Conservation (phyloP, 1,284 basidiomycete genomes). For the Ganoderma leucocontextum region DNA sequence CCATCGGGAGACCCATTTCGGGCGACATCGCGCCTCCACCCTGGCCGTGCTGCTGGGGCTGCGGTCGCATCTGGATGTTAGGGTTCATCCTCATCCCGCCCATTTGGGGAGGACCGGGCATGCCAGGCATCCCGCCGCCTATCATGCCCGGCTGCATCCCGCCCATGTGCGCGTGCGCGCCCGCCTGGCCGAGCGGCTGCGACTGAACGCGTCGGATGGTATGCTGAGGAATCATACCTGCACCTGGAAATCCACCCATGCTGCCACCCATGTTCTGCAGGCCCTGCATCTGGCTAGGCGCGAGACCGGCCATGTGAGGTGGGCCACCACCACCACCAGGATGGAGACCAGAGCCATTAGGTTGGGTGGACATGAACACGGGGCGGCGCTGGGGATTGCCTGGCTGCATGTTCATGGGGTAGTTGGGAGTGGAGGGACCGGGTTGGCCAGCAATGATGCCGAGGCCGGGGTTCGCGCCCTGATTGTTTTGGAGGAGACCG, state of each 20-base stretch:
- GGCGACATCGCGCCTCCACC: conserved; percentile 49
- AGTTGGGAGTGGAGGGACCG: conserved; percentile 30
- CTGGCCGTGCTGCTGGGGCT: conserved; percentile 32
- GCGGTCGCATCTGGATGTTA: conserved; percentile 38
- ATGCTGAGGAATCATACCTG: conserved; percentile 46
- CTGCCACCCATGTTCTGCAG: conserved; percentile 14
- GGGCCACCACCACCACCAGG: conserved; percentile 45
- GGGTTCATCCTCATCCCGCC: conserved; percentile 34
- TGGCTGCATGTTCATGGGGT: conserved; percentile 34
- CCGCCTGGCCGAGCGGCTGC: conserved; percentile 53
- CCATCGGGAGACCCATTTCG: conserved; percentile 49
- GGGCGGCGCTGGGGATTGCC: conserved; percentile 34
- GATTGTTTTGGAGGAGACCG: conserved; percentile 49
- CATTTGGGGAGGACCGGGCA: conserved; percentile 39
- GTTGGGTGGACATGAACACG: conserved; percentile 44
- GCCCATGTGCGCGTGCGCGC: conserved; percentile 43
- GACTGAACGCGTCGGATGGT: conserved; percentile 59
- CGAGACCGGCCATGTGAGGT: conserved; percentile 50
- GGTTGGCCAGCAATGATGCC: conserved; percentile 44
- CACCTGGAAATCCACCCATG: conserved; percentile 48
- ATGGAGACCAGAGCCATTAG: conserved; percentile 44
- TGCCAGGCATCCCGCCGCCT: conserved; percentile 29
- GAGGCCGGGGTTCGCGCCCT: conserved; percentile 49
- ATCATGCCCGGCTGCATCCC: conserved; percentile 53
- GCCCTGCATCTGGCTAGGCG: conserved; percentile 44